Percentiles rank a stretch among this genome's conserved stretches.
These are phyloP conservation scores for Hypoxylon sp. DNA, from an alignment of 2,329 filamentous ascomycete species.

Conservation along the genomic window DNA sequence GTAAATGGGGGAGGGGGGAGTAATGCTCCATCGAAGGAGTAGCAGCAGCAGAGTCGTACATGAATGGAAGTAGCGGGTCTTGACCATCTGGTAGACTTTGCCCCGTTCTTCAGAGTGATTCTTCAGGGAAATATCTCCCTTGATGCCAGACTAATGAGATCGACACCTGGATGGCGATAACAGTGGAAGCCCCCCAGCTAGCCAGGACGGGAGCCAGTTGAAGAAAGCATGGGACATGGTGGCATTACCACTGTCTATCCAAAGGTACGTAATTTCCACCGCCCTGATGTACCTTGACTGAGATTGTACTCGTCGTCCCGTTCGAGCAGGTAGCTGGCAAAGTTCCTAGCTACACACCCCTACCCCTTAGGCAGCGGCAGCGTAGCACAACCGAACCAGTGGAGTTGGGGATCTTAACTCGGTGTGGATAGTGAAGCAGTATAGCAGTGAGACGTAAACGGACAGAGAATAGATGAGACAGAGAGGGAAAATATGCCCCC, in stretches of 20 bases:
- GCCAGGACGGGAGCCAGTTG: neutral
- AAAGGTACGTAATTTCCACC: neutral
- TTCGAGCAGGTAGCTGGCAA: conserved; percentile 4
- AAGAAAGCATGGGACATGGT: no score
- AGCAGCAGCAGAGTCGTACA: neutral
- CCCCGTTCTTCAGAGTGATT: neutral
- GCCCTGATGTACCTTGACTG: neutral
- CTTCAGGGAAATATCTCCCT: neutral
- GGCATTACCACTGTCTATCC: neutral
- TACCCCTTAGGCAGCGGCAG: conserved; percentile 12
- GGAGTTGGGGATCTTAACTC: neutral
- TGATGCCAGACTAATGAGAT: neutral
- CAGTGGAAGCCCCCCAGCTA: neutral
- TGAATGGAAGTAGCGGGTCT: neutral
- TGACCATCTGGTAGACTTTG: neutral
- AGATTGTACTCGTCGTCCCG: conserved; percentile 13
- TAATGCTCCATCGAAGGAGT: neutral
- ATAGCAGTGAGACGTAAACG: no score
- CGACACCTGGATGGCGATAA: neutral
- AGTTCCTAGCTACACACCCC: no score
- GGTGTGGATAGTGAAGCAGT: neutral
- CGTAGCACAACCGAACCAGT: neutral
- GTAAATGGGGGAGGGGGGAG: neutral
- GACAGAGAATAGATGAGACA: no score
- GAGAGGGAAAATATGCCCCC: neutral